A percentile compares a stretch with the other conserved stretches of the same genome.
Evolutionary conservation across 768 basidiomycete genomes (phyloP).

Genomic region (Rhodotorula sphaerocarpa): DNA sequence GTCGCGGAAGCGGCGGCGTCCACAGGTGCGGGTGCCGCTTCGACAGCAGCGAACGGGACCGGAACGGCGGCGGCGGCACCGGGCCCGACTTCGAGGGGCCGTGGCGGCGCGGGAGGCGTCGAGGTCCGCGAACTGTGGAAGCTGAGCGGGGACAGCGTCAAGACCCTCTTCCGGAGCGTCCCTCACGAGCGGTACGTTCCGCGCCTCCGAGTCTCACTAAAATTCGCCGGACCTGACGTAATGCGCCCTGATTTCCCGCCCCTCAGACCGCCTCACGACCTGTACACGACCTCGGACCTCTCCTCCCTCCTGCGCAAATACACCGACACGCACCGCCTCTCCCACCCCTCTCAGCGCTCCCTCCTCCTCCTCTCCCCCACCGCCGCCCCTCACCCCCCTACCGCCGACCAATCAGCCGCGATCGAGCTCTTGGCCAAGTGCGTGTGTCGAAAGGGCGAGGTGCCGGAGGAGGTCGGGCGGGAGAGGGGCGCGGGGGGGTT

Average conservation of each 20-base stretch:
- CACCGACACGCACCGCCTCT: slow-evolving; percentile 1
- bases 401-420: background rate
- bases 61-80: background rate
- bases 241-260: background rate
- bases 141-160: background rate
- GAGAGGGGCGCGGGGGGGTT: slow-evolving; percentile 1
- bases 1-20: background rate
- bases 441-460: slow-evolving; percentile 21
- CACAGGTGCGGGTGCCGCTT: background rate
- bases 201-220: background rate
- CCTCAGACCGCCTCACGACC: slow-evolving; percentile 11
- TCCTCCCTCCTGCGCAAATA: slow-evolving; percentile 15
- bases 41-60: background rate
- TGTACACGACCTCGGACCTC: slow-evolving; percentile 13
- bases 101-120: background rate
- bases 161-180: background rate
- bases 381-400: background rate
- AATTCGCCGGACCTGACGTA: background rate
- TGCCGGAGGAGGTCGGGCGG: background rate
- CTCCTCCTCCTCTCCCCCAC: slow-evolving; percentile 16
- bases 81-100: too few relatives aligned
- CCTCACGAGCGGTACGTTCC: slow-evolving; percentile 12
- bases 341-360: slow-evolving; percentile 17
- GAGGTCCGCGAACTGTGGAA: slow-evolving; percentile 24
- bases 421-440: slow-evolving; percentile 8